Evolutionary conservation across 78 protist species (phyloP), one percentile per base, ranked within the genome.

Genomic region (Polysphondylium violaceum): DNA sequence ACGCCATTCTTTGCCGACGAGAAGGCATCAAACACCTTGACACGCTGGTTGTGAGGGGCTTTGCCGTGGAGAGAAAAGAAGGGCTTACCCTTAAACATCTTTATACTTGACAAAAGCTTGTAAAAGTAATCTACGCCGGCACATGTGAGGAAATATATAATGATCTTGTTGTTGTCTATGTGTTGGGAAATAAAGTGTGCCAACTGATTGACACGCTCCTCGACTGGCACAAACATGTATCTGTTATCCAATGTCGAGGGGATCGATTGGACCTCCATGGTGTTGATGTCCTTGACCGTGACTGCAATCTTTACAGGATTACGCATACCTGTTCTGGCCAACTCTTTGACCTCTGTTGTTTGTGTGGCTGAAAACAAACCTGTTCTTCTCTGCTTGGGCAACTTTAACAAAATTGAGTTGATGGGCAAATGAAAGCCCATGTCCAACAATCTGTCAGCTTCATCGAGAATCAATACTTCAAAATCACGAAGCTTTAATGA

Each of bases 381-480:
- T 11, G 98, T 96, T 31, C 97, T 68, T 33, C 98, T 16, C 43
- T 96, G 98, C 72, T 86, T 85, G 11, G 98, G 98, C 31, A 96
- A 21, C 44, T 51, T 59, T 0, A 16, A 40, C 5, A 96, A 43
- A 23, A 96, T 76, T 7, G 88, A 59, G 51, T 74, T 87, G 27
- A 96, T 40, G 14, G 93, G 25, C 11, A 35, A 56, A 50, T 85
- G 43, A 75, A 96, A 96, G 19, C 97, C 97, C 86, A 91, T 59
- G 19, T 90, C 96, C 27, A 96, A 72, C 25, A 90, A 60, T 21
- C 96, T 9, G 35, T 95, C 98, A 2, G 98, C 98, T 75, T 97
- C 99, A 75, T 97, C 99, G 11, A 97, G 72, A 6, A 97, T 88
- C 44, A 97, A 86, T 41, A 97, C 58, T 74, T 97, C 98, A 38